These are phyloP conservation scores for Cantharellus anzutake DNA, from an alignment of 768 basidiomycete species.

Conservation along the genomic window DNA sequence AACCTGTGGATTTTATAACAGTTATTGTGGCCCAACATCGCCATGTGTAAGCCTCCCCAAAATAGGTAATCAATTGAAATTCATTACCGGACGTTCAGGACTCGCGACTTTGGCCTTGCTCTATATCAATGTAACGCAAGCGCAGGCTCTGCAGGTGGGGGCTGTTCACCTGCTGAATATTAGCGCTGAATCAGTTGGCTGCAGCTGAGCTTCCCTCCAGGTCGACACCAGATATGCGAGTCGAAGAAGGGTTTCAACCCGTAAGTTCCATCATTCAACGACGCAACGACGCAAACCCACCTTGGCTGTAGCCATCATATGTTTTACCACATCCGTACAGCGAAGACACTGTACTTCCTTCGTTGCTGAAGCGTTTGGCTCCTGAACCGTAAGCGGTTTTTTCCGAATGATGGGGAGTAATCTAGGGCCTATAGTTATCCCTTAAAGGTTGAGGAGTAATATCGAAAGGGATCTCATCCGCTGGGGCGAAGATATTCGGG, in stretches of 20 bases:
- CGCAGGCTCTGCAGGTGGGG: too few relatives aligned
- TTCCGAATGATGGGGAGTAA: neutral
- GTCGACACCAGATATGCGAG: constrained; percentile 25
- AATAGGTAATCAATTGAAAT: too few relatives aligned
- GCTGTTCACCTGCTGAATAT: too few relatives aligned
- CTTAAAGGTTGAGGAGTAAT: constrained; percentile 16
- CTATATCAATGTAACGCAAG: too few relatives aligned
- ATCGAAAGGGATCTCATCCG: constrained; percentile 42
- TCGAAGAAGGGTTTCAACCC: constrained; percentile 48
- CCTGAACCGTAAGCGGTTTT: constrained; percentile 24
- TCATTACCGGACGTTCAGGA: too few relatives aligned
- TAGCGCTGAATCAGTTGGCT: too few relatives aligned
- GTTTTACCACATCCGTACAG: constrained; percentile 40
- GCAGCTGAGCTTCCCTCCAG: too few relatives aligned
- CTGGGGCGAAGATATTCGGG: constrained; percentile 23
- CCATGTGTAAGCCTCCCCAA: too few relatives aligned
- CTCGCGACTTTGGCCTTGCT: too few relatives aligned
- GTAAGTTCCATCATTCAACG: constrained; percentile 15
- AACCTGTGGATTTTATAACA: too few relatives aligned
- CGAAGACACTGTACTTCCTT: constrained; percentile 41
- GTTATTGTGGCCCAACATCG: too few relatives aligned
- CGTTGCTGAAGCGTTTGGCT: constrained; percentile 36
- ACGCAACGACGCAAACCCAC: neutral
- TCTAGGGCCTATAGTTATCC: constrained; percentile 17
- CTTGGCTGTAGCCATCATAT: constrained; percentile 27